Conservation (phyloP, 2,329 filamentous ascomycete genomes). For the Nothophoma quercina region DNA sequence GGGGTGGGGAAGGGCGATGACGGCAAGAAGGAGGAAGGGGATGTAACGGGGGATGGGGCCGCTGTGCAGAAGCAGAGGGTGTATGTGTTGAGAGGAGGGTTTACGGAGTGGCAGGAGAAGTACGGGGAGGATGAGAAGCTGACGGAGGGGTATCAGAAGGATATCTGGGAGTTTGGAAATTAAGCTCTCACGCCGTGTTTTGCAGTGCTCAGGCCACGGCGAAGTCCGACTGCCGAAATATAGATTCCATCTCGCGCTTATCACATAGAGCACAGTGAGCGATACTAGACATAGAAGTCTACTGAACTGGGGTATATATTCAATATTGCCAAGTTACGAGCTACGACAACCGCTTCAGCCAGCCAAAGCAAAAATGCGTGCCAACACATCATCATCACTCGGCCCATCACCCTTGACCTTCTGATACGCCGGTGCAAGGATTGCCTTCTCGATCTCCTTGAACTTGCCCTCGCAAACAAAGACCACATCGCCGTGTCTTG, state of each 20-base stretch:
- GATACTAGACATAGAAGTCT: too few species aligned
- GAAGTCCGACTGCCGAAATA: too few species aligned
- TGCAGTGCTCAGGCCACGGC: too few species aligned
- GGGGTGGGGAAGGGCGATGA: slow-evolving; percentile 27
- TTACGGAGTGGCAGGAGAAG: slow-evolving; percentile 86
- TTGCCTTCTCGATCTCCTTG: slow-evolving; percentile 61
- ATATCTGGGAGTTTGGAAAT: slow-evolving; percentile 72
- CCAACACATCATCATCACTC: slow-evolving; percentile 32
- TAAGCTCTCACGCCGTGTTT: too few species aligned
- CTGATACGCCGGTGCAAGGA: slow-evolving; percentile 30
- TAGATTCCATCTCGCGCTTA: too few species aligned
- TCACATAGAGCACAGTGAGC: too few species aligned
- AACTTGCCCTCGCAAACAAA: slow-evolving; percentile 59
- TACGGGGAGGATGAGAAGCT: slow-evolving; percentile 79
- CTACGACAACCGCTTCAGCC: too few species aligned
- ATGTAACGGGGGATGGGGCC: slow-evolving; percentile 18
- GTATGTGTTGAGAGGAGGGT: slow-evolving; percentile 82
- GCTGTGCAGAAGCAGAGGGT: slow-evolving; percentile 68
- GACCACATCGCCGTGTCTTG: slow-evolving; percentile 61
- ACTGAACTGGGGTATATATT: too few species aligned
- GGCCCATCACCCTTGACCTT: slow-evolving; percentile 26
- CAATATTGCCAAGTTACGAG: too few species aligned
- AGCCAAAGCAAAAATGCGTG: slow-evolving; percentile 24
- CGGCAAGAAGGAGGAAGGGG: slow-evolving; percentile 20
- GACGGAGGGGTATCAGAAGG: slow-evolving; percentile 84